Conservation (phyloP, 179 eudicot species). For the Spergularia azorica region DNA sequence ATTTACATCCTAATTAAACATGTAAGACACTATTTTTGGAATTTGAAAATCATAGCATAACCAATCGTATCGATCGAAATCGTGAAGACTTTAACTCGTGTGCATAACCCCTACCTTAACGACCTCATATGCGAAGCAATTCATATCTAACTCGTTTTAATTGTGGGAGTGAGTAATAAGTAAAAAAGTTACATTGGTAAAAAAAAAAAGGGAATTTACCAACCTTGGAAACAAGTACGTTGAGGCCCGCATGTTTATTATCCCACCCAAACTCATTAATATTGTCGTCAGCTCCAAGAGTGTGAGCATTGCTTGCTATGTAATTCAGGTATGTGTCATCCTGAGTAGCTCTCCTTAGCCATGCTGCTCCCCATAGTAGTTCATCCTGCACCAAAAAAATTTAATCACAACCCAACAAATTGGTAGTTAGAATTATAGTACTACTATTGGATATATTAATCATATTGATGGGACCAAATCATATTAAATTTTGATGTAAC, state of each 20-base stretch:
- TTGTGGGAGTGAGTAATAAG: no score
- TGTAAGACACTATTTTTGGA: no score
- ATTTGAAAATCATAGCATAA: no score
- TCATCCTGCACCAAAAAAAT: slow-evolving; percentile 61
- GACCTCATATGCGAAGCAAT: no score
- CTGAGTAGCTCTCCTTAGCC: slow-evolving; percentile 78
- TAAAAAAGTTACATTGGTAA: neutral
- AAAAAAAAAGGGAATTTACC: neutral
- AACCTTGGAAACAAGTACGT: slow-evolving; percentile 90
- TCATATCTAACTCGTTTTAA: no score
- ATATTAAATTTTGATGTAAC: no score
- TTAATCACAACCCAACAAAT: slow-evolving; percentile 7
- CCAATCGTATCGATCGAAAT: no score
- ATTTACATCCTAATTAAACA: no score
- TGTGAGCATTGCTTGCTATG: slow-evolving; percentile 71
- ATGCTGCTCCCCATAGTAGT: slow-evolving; percentile 94
- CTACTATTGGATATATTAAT: no score
- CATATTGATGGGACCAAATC: no score
- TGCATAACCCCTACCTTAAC: no score
- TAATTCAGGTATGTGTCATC: slow-evolving; percentile 65
- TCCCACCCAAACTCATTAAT: slow-evolving; percentile 97
- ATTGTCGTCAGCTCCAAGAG: slow-evolving; percentile 86
- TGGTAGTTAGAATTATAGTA: slow-evolving; percentile 6
- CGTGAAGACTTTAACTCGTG: no score
- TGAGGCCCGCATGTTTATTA: slow-evolving; percentile 94